Evolutionary conservation across 2,329 filamentous ascomycete genomes (phyloP).

Genomic region (Exserohilum rostratum): DNA sequence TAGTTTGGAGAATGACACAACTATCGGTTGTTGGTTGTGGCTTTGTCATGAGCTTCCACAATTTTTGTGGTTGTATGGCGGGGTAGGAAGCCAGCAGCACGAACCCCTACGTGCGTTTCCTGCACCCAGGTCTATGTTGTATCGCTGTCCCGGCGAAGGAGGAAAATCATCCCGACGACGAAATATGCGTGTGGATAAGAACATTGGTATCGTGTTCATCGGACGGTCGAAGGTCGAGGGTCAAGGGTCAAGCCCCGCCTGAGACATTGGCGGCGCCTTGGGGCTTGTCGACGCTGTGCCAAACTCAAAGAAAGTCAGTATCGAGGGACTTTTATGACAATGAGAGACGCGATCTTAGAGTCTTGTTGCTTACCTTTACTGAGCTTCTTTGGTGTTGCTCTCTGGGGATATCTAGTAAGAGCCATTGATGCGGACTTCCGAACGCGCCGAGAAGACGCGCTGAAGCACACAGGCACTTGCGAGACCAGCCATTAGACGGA

Average conservation of each 20-base stretch:
- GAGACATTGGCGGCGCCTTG: neutral
- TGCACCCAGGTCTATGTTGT: neutral
- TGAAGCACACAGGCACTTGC: neutral
- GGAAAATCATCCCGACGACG: neutral
- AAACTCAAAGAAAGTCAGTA: neutral
- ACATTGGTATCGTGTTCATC: neutral
- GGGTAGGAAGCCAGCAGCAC: neutral
- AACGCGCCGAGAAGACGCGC: neutral
- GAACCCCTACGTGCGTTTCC: neutral
- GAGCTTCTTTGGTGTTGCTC: neutral
- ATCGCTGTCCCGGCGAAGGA: no score
- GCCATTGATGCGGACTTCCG: neutral
- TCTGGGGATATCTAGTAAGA: neutral
- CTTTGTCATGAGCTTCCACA: no score
- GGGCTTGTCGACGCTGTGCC: neutral
- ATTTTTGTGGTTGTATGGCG: neutral
- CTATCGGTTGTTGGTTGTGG: no score
- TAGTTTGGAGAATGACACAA: neutral
- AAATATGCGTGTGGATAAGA: neutral
- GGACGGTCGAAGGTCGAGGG: neutral
- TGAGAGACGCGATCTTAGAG: neutral
- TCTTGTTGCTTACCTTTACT: neutral
- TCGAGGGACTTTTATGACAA: neutral
- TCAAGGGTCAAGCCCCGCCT: neutral
- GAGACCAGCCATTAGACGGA: neutral